Conservation (phyloP, 2,329 filamentous ascomycete genomes). For the Alternaria ventricosa region DNA sequence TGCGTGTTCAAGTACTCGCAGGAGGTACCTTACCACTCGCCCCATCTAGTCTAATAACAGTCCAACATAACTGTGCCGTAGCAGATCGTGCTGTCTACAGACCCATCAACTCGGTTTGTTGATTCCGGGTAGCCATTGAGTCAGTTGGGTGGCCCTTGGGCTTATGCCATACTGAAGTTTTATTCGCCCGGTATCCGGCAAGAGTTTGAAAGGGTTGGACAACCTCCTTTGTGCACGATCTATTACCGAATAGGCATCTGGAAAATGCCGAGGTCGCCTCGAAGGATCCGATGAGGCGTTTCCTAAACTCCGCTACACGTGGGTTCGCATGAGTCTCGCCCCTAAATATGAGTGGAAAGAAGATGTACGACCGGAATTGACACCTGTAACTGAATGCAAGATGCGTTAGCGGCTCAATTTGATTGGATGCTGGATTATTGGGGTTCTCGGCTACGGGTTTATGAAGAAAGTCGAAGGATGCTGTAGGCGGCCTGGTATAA, state of each 20-base stretch:
- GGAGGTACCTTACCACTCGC: slow-evolving; percentile 2
- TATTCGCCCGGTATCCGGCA: slow-evolving; percentile 10
- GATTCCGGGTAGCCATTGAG: slow-evolving; percentile 16
- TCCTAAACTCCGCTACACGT: slow-evolving; percentile 8
- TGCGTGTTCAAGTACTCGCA: slow-evolving; percentile 23
- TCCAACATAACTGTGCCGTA: background rate
- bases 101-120: slow-evolving; percentile 13
- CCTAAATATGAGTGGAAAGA: background rate
- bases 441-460: slow-evolving; percentile 7
- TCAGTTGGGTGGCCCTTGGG: slow-evolving; percentile 8
- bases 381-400: slow-evolving; percentile 9
- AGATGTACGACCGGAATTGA: slow-evolving; percentile 2
- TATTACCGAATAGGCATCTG: slow-evolving; percentile 11
- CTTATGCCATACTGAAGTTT: slow-evolving; percentile 4
- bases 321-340: slow-evolving; percentile 16
- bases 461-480: background rate
- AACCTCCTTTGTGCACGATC: slow-evolving; percentile 6
- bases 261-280: slow-evolving; percentile 2
- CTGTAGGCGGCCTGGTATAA: slow-evolving; percentile 9
- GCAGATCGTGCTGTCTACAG: background rate
- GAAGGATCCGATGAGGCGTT: slow-evolving; percentile 3
- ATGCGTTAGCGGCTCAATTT: background rate
- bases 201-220: slow-evolving; percentile 8
- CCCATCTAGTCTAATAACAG: slow-evolving; percentile 5
- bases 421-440: slow-evolving; percentile 8